Base-by-base conservation (phyloP, 139 green algal species). In the Limnomonas spitsbergensis region DNA sequence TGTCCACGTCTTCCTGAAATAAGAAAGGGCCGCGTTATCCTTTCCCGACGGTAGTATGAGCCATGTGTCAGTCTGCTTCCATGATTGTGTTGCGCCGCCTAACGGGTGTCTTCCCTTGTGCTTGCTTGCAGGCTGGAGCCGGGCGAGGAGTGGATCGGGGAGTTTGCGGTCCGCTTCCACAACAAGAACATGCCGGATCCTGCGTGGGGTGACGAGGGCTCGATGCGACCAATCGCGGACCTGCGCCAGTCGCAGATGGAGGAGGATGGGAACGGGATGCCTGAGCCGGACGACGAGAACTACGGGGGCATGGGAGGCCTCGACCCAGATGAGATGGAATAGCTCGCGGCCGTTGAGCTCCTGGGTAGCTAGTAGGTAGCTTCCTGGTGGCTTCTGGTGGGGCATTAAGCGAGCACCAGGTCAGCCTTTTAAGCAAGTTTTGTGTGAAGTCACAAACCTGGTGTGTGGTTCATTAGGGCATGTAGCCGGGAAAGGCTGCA, bases 101-200 rank as follows among this genome's bases (percentile, higher is more conserved):
- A 42, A 27, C 69, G 6, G 52, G 29, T 69, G 3, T 40, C 9
- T 39, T 34, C 9, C 7, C 24, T 7, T 36, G 61, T 36, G 26
- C 7, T 34, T 39, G 29, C 24, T 7, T 72, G 61, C 61, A 37
- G 29, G 61, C 61, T 72, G 61, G 27, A 7, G 9, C 40, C 40
- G 4, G 42, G 47, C 29, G 32, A 78, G 2, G 29, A 39, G 27
- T 78, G 73, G 73, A 38, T 68, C 42, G 73, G 27, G 9, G 73
- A 78, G 52, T 61, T 70, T 26, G 73, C 39, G 14, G 29, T 78
- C 38, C 73, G 73, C 3, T 78, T 34, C 36, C 73, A 69, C 73
- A 69, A 78, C 47, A 31, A 78, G 29, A 42, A 40, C 36, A 42
- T 4, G 34, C 3, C 31, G 20, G 20, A 38, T 71, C 24, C 24